Evolutionary conservation across 371 early-diverging fungal species (phyloP).

Genomic region (Entomophthora muscae): DNA sequence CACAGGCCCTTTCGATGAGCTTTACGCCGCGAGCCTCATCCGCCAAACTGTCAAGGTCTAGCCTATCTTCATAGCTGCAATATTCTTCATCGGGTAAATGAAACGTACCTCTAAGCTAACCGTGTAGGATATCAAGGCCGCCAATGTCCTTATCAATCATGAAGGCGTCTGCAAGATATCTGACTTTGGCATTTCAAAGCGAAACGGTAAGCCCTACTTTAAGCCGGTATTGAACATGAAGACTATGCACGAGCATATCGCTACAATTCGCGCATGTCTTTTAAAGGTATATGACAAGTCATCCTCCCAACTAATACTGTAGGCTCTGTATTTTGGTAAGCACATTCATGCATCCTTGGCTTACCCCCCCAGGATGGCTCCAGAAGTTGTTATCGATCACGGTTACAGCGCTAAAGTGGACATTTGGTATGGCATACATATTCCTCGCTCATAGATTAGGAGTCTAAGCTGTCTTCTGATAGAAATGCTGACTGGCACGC

Average conservation of each 20-base stretch:
- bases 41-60: conserved; percentile 71
- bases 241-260: conserved; percentile 13
- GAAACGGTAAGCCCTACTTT: conserved; percentile 29
- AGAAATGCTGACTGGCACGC: conserved; percentile 81
- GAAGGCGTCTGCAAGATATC: conserved; percentile 86
- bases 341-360: conserved; percentile 13
- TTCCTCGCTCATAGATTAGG: conserved; percentile 14
- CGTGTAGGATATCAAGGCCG: conserved; percentile 77
- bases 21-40: conserved; percentile 58
- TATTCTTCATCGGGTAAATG: conserved; percentile 58
- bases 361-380: conserved; percentile 68
- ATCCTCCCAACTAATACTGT: conserved; percentile 9
- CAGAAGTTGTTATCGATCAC: conserved; percentile 70
- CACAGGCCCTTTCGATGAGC: conserved; percentile 55
- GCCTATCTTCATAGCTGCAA: conserved; percentile 78
- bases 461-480: conserved; percentile 69
- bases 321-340: conserved; percentile 57
- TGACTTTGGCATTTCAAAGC: conserved; percentile 94
- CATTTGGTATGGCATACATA: conserved; percentile 25
- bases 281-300: conserved; percentile 27
- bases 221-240: conserved; percentile 18
- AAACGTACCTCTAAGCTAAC: conserved; percentile 8
- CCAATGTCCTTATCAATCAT: conserved; percentile 71
- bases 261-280: conserved; percentile 18
- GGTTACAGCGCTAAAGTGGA: conserved; percentile 62